A percentile compares a stretch with the other conserved stretches of the same genome.
Evolutionary conservation across 2,329 filamentous ascomycete species (phyloP).

Genomic region (Xylaria sp.): DNA sequence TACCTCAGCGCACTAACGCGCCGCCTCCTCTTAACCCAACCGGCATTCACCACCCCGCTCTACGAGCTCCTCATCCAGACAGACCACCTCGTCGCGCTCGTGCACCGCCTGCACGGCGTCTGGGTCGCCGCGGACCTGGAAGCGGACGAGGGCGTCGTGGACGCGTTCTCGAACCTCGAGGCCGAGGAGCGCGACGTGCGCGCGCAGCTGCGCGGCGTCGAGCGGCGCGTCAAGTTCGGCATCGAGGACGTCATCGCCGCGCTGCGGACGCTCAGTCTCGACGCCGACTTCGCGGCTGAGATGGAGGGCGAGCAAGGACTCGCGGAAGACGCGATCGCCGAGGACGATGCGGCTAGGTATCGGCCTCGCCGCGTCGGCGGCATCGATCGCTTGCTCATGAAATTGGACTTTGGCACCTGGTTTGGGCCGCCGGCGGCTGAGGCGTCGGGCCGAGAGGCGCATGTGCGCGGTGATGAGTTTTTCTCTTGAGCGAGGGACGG

Average conservation of each 20-base stretch:
- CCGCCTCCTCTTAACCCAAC: constrained; percentile 66
- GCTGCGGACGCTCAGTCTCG: constrained; percentile 26
- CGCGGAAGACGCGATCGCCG: constrained; percentile 28
- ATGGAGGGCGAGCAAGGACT: constrained; percentile 26
- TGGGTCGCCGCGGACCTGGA: constrained; percentile 83
- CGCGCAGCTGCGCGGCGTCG: constrained; percentile 66
- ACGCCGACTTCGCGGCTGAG: constrained; percentile 26
- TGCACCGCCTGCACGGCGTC: constrained; percentile 75
- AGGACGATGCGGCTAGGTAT: constrained; percentile 53
- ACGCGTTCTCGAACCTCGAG: constrained; percentile 72
- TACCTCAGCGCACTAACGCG: constrained; percentile 74
- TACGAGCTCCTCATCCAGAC: constrained; percentile 72
- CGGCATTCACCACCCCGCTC: constrained; percentile 65
- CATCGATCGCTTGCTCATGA: constrained; percentile 87
- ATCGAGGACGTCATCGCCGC: constrained; percentile 68
- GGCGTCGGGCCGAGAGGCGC: neutral
- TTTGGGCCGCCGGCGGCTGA: constrained; percentile 41
- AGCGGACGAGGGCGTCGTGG: constrained; percentile 79
- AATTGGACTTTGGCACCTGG: constrained; percentile 75
- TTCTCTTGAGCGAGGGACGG: neutral
- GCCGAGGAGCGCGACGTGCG: constrained; percentile 74
- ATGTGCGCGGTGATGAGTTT: neutral
- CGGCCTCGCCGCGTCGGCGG: constrained; percentile 76
- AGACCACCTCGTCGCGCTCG: constrained; percentile 81
- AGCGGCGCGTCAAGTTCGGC: constrained; percentile 67